Evolutionary conservation across 768 basidiomycete species (phyloP), one percentile per base, ranked within the genome.

Genomic region (Hirschioporus abietinus): DNA sequence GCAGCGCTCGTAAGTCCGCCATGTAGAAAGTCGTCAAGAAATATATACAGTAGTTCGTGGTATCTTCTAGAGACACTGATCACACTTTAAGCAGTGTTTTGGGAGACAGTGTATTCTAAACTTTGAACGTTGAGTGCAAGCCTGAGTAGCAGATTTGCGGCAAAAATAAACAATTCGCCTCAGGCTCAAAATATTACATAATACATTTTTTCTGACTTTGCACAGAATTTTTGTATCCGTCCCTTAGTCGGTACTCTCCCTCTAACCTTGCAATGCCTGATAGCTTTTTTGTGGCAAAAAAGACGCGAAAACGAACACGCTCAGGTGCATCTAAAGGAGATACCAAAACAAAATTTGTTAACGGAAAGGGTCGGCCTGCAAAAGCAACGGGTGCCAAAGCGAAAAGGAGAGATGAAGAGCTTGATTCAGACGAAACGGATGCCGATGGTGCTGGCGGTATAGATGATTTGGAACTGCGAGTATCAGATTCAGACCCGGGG

Each of bases 381-480:
- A 75, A 68, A 72, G 72, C 4, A 58, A 66, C 9, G 68, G 65
- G 65, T 66, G 63, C 67, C 66, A 78, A 72, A 68, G 75, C 68
- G 68, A 73, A 66, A 27, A 64, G 58, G 1, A 52, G 68, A 25
- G 81, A 93, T 72, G 90, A 92, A 72, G 91, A 92, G 72, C 79
- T 92, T 36, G 78, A 77, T 35, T 91, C 87, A 35, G 89, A 90
- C 72, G 78, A 79, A 68, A 85, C 84, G 6, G 81, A 85, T 65
- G 82, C 82, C 34, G 86, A 84, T 35, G 83, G 78, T 25, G 81
- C 75, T 52, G 74, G 67, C 26, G 79, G 73, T 17, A 80, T 93
- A 64, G 91, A 91, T 71, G 88, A 90, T 73, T 83, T 95, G 80
- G 92, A 96, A 74, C 77, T 95, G 69, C 79, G 86, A 58, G 77